phyloP scores from a whole-genome alignment of 2,329 filamentous ascomycete species.

The Apiospora rasikravindrae region DNA sequence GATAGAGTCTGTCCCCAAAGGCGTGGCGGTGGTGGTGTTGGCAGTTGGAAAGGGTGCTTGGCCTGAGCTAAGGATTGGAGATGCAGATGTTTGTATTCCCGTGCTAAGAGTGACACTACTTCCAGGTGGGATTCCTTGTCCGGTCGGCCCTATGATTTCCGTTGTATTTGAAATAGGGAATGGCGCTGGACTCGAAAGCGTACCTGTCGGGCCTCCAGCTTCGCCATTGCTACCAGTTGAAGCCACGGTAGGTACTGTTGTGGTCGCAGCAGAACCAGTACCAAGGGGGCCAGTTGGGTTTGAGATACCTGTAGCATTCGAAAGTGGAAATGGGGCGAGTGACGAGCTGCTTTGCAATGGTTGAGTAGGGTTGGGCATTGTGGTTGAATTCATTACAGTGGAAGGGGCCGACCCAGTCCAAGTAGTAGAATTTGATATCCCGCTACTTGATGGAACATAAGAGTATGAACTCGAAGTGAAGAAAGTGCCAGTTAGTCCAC shows the following conservation, averaged over 20 bases:
- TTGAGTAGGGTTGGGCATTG: background rate
- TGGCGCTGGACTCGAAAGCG: slow-evolving; percentile 8
- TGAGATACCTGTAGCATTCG: background rate
- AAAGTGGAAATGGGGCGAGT: slow-evolving; percentile 5
- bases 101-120: slow-evolving; percentile 19
- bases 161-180: slow-evolving; percentile 27
- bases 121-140: slow-evolving; percentile 23
- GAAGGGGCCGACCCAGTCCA: slow-evolving; percentile 15
- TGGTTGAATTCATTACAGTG: slow-evolving; percentile 26
- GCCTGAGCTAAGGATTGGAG: background rate
- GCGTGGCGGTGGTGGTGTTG: slow-evolving; percentile 17
- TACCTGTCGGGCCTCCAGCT: background rate
- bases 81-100: background rate
- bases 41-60: background rate
- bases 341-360: background rate
- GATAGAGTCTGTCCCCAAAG: slow-evolving; percentile 23
- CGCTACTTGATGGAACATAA: background rate
- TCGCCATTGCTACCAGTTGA: slow-evolving; percentile 2
- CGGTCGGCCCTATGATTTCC: slow-evolving; percentile 18
- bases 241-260: background rate
- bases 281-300: slow-evolving; percentile 4
- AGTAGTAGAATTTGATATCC: background rate
- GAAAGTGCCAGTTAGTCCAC: background rate
- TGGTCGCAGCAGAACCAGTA: background rate
- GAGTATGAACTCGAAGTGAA: background rate